These are phyloP conservation scores for Aechmea fasciata DNA, from an alignment of 176 grass and related monocot genomes.

Conservation along the genomic window DNA sequence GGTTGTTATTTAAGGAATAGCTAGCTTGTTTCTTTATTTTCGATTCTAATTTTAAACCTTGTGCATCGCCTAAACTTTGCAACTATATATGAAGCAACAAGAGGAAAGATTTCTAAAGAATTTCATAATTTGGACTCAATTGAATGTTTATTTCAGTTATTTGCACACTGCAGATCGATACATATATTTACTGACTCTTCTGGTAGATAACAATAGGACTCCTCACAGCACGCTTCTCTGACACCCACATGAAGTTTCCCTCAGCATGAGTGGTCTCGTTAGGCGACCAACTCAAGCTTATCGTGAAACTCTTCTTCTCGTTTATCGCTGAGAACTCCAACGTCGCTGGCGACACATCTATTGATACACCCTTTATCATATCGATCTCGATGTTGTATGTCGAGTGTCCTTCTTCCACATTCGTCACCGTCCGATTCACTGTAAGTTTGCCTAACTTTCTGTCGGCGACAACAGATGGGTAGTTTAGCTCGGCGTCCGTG, in stretches of 20 bases:
- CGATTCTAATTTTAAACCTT: no score
- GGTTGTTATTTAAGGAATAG: no score
- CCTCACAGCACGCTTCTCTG: constrained; percentile 11
- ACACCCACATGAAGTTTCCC: constrained; percentile 22
- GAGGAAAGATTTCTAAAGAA: no score
- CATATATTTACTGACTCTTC: background rate
- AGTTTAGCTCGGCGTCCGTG: constrained; percentile 22
- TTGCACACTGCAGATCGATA: no score
- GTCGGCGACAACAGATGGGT: constrained; percentile 10
- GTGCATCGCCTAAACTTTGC: no score
- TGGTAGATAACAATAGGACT: constrained; percentile 20
- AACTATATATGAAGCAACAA: no score
- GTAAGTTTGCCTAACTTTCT: background rate
- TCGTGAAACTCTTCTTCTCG: constrained; percentile 23
- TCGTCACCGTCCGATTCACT: constrained; percentile 21
- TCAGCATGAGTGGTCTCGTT: background rate
- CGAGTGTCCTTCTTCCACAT: constrained; percentile 14
- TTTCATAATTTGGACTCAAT: no score
- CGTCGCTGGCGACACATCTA: constrained; percentile 4
- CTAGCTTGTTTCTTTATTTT: no score
- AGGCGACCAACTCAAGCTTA: constrained; percentile 17
- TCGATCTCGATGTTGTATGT: constrained; percentile 7
- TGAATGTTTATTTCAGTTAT: no score
- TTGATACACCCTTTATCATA: constrained; percentile 2
- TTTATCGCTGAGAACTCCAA: constrained; percentile 12